phyloP scores from a whole-genome alignment of 225 moss, liverwort and hornwort genomes.

The Bryoerythrophyllum caledonicum region DNA sequence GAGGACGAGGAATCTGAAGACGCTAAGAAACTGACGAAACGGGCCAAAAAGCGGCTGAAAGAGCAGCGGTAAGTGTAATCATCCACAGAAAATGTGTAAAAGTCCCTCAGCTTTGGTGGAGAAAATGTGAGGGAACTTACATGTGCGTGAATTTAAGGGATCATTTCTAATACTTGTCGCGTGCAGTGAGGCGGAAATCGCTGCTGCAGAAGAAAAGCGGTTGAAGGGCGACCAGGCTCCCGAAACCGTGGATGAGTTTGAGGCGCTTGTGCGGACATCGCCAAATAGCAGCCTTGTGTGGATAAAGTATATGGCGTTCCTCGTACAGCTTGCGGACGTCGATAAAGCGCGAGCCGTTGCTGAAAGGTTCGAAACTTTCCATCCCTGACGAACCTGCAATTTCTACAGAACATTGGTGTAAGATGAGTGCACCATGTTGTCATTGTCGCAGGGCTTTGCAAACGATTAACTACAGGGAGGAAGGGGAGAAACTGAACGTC shows the following conservation, averaged over 20 bases:
- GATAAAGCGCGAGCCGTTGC: constrained; percentile 91
- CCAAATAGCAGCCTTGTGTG: constrained; percentile 95
- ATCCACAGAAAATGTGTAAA: not conserved
- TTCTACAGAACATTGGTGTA: not conserved
- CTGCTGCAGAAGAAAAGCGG: constrained; percentile 83
- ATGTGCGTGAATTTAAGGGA: too few species aligned
- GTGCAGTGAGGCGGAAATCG: constrained; percentile 75
- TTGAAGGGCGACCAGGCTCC: constrained; percentile 70
- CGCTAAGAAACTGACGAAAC: constrained; percentile 51
- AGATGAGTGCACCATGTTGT: constrained; percentile 19
- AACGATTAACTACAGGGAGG: constrained; percentile 90
- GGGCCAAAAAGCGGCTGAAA: constrained; percentile 71
- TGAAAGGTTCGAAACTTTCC: constrained; percentile 61
- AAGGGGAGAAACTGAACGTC: constrained; percentile 88
- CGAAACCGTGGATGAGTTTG: constrained; percentile 89
- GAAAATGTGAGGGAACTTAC: too few species aligned
- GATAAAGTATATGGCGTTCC: constrained; percentile 99
- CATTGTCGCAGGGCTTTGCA: constrained; percentile 69
- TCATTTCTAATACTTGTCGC: constrained; percentile 4
- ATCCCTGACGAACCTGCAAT: constrained; percentile 1
- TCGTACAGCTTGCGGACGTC: constrained; percentile 79
- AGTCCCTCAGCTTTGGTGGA: not conserved
- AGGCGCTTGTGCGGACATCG: constrained; percentile 79
- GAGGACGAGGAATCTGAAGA: constrained; percentile 49
- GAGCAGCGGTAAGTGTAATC: constrained; percentile 56